Conservation (phyloP, 148 eudicot genomes). For the Diospyros lotus region DNA sequence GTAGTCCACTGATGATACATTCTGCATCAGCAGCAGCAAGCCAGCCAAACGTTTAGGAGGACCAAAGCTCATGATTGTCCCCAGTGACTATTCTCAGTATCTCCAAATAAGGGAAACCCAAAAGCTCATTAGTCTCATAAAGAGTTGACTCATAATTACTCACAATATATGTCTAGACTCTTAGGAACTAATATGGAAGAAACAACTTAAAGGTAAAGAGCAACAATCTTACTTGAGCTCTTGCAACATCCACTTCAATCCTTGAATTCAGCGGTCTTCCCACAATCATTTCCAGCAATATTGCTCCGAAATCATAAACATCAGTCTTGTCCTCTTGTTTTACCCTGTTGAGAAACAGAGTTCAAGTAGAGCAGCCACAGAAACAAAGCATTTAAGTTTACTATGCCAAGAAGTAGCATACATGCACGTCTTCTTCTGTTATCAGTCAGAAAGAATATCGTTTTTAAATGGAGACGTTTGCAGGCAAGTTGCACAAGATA, state of each 20-base stretch:
- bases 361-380: neutral
- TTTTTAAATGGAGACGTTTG: neutral
- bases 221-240: slow-evolving; percentile 46
- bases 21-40: too few species aligned
- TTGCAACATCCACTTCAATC: slow-evolving; percentile 44
- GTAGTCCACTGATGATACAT: too few species aligned
- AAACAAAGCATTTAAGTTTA: neutral
- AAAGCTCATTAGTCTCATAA: too few species aligned
- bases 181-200: neutral
- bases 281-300: slow-evolving; percentile 63
- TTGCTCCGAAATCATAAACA: slow-evolving; percentile 74
- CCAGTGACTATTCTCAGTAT: too few species aligned
- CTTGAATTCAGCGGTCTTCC: slow-evolving; percentile 53
- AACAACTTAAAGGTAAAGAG: neutral
- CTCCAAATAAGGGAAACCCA: too few species aligned
- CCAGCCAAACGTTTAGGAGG: too few species aligned
- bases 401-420: neutral
- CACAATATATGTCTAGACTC: neutral
- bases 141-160: too few species aligned
- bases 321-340: slow-evolving; percentile 64
- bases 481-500: neutral
- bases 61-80: too few species aligned
- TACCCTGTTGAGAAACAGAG: slow-evolving; percentile 30
- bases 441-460: neutral
- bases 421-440: neutral